Evolutionary conservation across 2,329 filamentous ascomycete genomes (phyloP).

Genomic region (Karstenula rhodostoma): DNA sequence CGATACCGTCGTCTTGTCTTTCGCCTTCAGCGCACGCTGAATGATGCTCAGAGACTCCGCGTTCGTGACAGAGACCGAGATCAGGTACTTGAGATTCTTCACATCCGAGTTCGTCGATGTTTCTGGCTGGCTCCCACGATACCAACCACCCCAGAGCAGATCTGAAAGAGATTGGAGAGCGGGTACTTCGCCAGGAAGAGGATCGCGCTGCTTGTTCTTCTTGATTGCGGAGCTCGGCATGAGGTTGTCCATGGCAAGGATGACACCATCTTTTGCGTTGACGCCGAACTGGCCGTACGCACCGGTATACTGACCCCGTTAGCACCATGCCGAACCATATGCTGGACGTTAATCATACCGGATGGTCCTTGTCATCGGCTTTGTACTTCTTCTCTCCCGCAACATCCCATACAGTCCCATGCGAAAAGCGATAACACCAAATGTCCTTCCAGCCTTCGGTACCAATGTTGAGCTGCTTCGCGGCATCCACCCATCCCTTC

Average conservation of each 20-base stretch:
- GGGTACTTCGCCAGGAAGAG: neutral
- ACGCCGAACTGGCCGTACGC: slow-evolving; percentile 4
- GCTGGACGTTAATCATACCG: neutral
- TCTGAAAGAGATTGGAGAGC: slow-evolving; percentile 3
- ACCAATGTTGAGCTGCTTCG: neutral
- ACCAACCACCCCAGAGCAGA: neutral
- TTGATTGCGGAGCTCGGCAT: slow-evolving; percentile 3
- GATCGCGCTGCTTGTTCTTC: slow-evolving; percentile 2
- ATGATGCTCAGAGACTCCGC: slow-evolving; percentile 2
- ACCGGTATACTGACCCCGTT: neutral
- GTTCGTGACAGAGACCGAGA: slow-evolving; percentile 3
- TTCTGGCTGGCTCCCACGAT: slow-evolving; percentile 1
- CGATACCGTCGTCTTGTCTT: neutral
- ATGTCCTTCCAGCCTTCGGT: slow-evolving; percentile 7
- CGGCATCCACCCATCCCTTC: slow-evolving; percentile 6
- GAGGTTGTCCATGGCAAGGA: slow-evolving; percentile 5
- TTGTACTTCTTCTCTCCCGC: neutral
- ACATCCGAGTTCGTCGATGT: neutral
- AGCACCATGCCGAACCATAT: neutral
- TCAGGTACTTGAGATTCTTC: neutral
- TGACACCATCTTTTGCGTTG: neutral
- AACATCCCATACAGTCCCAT: neutral
- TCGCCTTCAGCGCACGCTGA: neutral
- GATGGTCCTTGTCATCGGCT: neutral
- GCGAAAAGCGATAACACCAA: slow-evolving; percentile 5